Evolutionary conservation across 148 eudicot species (phyloP).

Genomic region (Tetragonia tetragonoides): DNA sequence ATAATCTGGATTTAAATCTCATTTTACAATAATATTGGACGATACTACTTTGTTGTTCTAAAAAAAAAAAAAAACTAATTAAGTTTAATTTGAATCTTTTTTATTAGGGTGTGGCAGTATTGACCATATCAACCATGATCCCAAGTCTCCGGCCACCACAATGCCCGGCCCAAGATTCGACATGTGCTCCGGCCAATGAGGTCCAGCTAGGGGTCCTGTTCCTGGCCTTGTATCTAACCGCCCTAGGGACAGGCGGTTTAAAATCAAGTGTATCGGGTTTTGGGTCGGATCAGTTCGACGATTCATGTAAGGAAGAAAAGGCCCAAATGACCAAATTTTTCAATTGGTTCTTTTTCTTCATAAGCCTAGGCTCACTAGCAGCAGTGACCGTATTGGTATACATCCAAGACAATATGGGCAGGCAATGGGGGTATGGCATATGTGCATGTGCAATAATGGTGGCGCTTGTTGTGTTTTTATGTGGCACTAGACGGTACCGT

Average conservation of each 20-base stretch:
- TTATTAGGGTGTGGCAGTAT: constrained; percentile 35
- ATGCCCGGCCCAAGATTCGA: constrained; percentile 11
- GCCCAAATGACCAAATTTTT: constrained; percentile 50
- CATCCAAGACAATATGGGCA: constrained; percentile 50
- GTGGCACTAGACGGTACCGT: constrained; percentile 43
- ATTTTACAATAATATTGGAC: too few species aligned
- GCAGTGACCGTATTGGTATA: constrained; percentile 57
- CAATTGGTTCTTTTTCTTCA: constrained; percentile 66
- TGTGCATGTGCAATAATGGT: constrained; percentile 34
- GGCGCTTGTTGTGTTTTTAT: constrained; percentile 30
- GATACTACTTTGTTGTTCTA: too few species aligned
- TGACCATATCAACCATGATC: constrained; percentile 39
- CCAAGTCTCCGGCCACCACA: constrained; percentile 38
- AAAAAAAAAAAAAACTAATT: too few species aligned
- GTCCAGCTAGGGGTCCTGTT: constrained; percentile 42
- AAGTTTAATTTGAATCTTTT: not conserved
- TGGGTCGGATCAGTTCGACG: constrained; percentile 71
- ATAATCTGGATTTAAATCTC: too few species aligned
- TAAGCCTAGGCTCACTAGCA: constrained; percentile 45
- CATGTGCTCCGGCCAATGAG: constrained; percentile 27
- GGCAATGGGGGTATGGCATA: constrained; percentile 59
- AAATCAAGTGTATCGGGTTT: constrained; percentile 71
- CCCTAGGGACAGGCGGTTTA: constrained; percentile 70
- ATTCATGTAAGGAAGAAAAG: constrained; percentile 38
- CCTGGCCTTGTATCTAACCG: constrained; percentile 53